Conservation (phyloP, 164 flowering plant species). For the Tetracentron sinense region DNA sequence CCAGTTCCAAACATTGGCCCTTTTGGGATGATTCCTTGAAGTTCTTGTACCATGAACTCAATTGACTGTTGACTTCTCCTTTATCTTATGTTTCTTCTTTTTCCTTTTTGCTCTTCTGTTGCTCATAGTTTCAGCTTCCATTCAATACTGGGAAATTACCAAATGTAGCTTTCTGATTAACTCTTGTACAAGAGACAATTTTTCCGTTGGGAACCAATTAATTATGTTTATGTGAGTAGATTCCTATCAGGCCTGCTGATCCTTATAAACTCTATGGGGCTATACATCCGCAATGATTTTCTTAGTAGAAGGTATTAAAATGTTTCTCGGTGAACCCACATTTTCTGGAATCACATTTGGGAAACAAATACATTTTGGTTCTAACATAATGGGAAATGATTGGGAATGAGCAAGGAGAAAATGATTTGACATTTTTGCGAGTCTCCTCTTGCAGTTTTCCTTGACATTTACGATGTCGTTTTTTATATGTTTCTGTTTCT, state of each 20-base stretch:
- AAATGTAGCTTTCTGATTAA: neutral
- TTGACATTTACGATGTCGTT: no score
- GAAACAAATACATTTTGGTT: neutral
- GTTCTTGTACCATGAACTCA: no score
- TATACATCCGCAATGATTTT: neutral
- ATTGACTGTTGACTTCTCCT: no score
- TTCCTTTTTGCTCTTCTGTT: no score
- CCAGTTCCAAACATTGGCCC: no score
- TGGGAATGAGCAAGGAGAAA: neutral
- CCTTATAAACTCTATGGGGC: neutral
- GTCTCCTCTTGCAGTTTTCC: no score
- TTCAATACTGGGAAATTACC: neutral
- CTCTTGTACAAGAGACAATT: neutral
- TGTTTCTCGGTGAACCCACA: neutral
- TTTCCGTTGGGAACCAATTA: neutral
- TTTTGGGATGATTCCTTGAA: no score
- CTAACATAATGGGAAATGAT: neutral
- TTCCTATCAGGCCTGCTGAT: neutral
- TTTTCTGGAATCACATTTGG: neutral
- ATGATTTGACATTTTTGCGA: no score
- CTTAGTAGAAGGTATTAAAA: neutral
- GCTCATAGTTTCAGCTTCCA: conserved; percentile 1
- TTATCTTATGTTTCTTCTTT: no score
- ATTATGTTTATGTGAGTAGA: neutral
- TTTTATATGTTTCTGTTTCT: no score